Conservation (phyloP, 2,329 filamentous ascomycete species). For the Emmonsiellopsis sp. region DNA sequence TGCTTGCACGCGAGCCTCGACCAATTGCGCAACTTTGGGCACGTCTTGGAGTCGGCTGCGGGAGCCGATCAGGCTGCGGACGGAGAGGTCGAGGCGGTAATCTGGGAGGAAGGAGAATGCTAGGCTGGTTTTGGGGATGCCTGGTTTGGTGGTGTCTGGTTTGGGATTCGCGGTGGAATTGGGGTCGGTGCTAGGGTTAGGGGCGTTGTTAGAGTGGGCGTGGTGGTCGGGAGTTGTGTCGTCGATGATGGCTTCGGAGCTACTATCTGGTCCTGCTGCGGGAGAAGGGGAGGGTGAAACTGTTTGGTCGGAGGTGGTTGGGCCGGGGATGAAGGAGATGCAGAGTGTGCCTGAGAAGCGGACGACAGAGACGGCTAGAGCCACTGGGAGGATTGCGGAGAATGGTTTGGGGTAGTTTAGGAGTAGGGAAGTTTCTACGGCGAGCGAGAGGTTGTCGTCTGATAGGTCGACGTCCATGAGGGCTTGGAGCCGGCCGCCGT, state of each 20-base stretch:
- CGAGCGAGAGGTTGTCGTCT: constrained; percentile 83
- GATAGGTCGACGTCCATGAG: constrained; percentile 95
- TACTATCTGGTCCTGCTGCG: constrained; percentile 6
- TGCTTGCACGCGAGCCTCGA: constrained; percentile 54
- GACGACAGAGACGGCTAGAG: constrained; percentile 81
- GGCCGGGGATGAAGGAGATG: constrained; percentile 78
- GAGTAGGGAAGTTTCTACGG: constrained; percentile 85
- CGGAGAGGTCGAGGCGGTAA: constrained; percentile 57
- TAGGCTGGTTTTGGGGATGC: constrained; percentile 70
- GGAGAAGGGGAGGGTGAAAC: constrained; percentile 22
- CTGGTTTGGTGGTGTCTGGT: constrained; percentile 20
- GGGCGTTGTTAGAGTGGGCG: background rate
- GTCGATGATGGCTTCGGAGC: background rate
- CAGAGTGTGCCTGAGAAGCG: constrained; percentile 91
- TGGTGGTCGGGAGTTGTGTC: background rate
- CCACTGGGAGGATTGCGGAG: constrained; percentile 83
- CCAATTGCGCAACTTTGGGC: constrained; percentile 56
- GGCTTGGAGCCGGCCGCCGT: constrained; percentile 75
- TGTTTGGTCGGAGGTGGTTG: constrained; percentile 15
- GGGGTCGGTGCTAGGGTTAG: constrained; percentile 13
- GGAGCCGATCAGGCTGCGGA: constrained; percentile 54
- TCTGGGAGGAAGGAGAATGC: constrained; percentile 75
- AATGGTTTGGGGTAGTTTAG: constrained; percentile 90
- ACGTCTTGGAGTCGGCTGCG: constrained; percentile 55
- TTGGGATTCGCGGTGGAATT: constrained; percentile 5